phyloP scores from a whole-genome alignment of 495 filamentous ascomycete genomes.

The Haplographium delicatum region DNA sequence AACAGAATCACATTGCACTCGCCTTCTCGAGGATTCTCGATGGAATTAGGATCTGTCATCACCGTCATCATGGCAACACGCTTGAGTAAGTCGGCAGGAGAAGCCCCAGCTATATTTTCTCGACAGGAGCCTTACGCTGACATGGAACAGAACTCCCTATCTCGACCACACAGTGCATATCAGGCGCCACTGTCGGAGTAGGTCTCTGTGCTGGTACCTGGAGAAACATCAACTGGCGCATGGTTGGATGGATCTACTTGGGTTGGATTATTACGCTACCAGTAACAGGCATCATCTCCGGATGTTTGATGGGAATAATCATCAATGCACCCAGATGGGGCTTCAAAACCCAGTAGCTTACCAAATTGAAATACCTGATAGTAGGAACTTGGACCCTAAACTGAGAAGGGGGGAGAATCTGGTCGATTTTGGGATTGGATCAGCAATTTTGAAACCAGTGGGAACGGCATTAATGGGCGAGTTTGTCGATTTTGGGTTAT shows the following conservation, averaged over 20 bases:
- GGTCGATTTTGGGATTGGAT: too few species aligned
- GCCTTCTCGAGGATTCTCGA: slow-evolving; percentile 61
- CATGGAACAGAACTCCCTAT: too few species aligned
- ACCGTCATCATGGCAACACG: slow-evolving; percentile 57
- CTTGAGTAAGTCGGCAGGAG: too few species aligned
- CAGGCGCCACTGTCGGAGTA: slow-evolving; percentile 57
- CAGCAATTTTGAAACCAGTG: too few species aligned
- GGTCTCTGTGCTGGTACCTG: slow-evolving; percentile 55
- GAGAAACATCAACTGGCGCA: slow-evolving; percentile 55
- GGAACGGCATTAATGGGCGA: too few species aligned
- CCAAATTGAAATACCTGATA: too few species aligned
- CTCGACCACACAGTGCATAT: slow-evolving; percentile 58
- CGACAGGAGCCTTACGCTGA: too few species aligned
- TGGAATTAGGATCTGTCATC: slow-evolving; percentile 64
- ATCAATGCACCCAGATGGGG: slow-evolving; percentile 59
- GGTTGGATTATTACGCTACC: slow-evolving; percentile 58
- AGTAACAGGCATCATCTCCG: slow-evolving; percentile 49
- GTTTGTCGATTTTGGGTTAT: too few species aligned
- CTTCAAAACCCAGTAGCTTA: too few species aligned
- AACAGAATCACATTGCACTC: slow-evolving; percentile 66
- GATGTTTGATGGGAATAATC: slow-evolving; percentile 51
- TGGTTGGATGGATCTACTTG: slow-evolving; percentile 51
- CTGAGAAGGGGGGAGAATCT: too few species aligned
- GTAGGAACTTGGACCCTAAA: too few species aligned
- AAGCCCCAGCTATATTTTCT: too few species aligned